Conservation (phyloP, 176 grass and related monocot species). For the Cymbopogon citratus region DNA sequence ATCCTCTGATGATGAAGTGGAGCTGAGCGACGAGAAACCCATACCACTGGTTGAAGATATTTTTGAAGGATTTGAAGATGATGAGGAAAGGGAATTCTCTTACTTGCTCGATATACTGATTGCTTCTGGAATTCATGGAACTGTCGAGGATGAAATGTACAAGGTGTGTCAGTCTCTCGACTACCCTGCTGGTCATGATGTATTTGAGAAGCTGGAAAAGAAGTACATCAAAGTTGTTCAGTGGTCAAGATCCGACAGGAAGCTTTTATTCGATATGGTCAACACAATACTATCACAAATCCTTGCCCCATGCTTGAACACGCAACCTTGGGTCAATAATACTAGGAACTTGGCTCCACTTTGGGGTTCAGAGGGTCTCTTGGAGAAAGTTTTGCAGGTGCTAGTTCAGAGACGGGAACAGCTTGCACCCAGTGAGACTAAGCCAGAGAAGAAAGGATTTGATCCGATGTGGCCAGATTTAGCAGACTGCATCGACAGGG, state of each 20-base stretch:
- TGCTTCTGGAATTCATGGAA: slow-evolving; percentile 66
- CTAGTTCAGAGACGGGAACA: slow-evolving; percentile 32
- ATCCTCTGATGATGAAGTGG: slow-evolving; percentile 25
- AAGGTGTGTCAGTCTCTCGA: slow-evolving; percentile 52
- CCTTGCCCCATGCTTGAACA: slow-evolving; percentile 61
- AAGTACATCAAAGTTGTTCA: slow-evolving; percentile 48
- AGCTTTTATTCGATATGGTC: slow-evolving; percentile 66
- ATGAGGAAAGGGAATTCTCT: slow-evolving; percentile 87
- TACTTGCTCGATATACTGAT: slow-evolving; percentile 81
- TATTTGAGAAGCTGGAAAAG: slow-evolving; percentile 82
- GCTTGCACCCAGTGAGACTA: slow-evolving; percentile 13
- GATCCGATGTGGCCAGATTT: slow-evolving; percentile 54
- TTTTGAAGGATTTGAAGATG: slow-evolving; percentile 50
- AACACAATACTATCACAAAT: slow-evolving; percentile 69
- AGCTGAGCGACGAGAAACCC: not conserved
- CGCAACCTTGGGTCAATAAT: slow-evolving; percentile 60
- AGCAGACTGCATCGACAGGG: slow-evolving; percentile 40
- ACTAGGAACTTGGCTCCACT: slow-evolving; percentile 38
- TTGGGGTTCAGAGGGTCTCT: slow-evolving; percentile 72
- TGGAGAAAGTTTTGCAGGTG: slow-evolving; percentile 63
- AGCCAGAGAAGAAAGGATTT: slow-evolving; percentile 39
- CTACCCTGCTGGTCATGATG: slow-evolving; percentile 38
- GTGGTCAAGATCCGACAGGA: slow-evolving; percentile 68
- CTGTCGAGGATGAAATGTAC: slow-evolving; percentile 33
- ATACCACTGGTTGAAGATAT: slow-evolving; percentile 49